phyloP scores from a whole-genome alignment of 2,329 filamentous ascomycete species.

The Mollisia scopiformis region DNA sequence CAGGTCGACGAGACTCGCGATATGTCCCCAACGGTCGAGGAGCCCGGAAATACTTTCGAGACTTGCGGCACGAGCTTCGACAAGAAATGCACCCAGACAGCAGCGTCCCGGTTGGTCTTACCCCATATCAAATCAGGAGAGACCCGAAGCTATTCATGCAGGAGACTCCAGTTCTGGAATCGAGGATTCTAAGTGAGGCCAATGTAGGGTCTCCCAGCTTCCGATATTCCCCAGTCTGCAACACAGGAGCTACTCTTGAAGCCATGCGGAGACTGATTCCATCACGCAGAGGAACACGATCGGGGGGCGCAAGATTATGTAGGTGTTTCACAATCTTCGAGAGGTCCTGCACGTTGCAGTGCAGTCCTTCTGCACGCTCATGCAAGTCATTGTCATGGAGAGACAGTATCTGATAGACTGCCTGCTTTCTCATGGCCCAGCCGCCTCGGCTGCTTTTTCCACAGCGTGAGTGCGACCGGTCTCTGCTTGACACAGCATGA shows the following conservation, averaged over 20 bases:
- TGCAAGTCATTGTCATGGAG: conserved; percentile 32
- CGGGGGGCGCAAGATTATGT: conserved; percentile 20
- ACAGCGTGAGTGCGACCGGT: not conserved
- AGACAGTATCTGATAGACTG: not conserved
- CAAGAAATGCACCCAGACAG: conserved; percentile 11
- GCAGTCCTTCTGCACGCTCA: conserved; percentile 15
- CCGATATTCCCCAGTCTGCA: conserved; percentile 22
- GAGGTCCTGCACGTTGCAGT: conserved; percentile 18
- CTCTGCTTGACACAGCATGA: conserved; percentile 1
- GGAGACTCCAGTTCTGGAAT: conserved; percentile 35
- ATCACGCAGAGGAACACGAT: conserved; percentile 18
- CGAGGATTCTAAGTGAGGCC: conserved; percentile 25
- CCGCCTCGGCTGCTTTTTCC: conserved; percentile 5
- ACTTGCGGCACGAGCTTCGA: conserved; percentile 20
- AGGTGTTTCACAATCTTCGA: conserved; percentile 26
- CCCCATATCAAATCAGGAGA: conserved; percentile 29
- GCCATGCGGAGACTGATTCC: conserved; percentile 17
- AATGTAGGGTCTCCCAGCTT: conserved; percentile 25
- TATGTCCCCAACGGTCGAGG: conserved; percentile 24
- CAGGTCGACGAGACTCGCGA: conserved; percentile 32
- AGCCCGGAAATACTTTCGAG: conserved; percentile 22
- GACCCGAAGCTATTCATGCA: conserved; percentile 36
- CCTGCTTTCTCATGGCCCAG: not conserved
- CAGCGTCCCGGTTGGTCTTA: conserved; percentile 30
- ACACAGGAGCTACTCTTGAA: conserved; percentile 20